Evolutionary conservation across 192 early-diverging fungal species (phyloP), one percentile per base, ranked within the genome.

Genomic region (Oehlia diaphana): DNA sequence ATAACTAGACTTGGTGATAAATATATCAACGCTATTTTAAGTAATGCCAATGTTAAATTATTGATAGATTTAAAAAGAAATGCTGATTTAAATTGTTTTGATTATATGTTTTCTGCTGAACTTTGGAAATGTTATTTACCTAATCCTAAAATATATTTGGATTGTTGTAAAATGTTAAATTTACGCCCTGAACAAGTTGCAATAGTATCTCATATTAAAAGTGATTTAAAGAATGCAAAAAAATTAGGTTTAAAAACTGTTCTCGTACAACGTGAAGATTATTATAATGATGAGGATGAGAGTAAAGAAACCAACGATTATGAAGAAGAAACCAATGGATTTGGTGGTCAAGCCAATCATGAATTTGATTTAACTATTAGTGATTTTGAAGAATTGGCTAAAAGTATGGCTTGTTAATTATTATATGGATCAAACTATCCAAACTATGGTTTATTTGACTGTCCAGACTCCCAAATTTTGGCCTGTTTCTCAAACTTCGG

Each of bases 101-200:
- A 64, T 64, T 64, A 64, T 64, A 64, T 64, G 63, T 64, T 64
- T 64, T 64, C 63, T 28, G 63, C 63, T 0, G 63, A 64, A 64
- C 28, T 23, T 26, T 64, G 21, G 21, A 64, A 23, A 64, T n/a
- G 26, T 26, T 64, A 26, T 23, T 8, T 64, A 64, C 63, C 63
- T 10, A 64, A 64, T 3, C 2, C 21, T 26, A 26, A n/a, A 10
- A 9, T 28, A 3, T 31, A 31, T 64, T 64, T 64, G 0, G 63
- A 21, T 31, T 10, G 23, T 64, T 64, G 63, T 64, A 6, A 64
- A 23, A 64, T 64, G 63, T 64, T 64, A 28, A 23, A 64, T 64
- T 64, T 64, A 64, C 3, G 8, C 1, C 63, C 63, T 64, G 26
- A 28, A 26, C 23, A 64, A 64, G 63, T 64, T 10, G 63, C 26